Evolutionary conservation across 176 grass and related monocot species (phyloP), one percentile per base, ranked within the genome.

Genomic region (Oryza glaberrima): DNA sequence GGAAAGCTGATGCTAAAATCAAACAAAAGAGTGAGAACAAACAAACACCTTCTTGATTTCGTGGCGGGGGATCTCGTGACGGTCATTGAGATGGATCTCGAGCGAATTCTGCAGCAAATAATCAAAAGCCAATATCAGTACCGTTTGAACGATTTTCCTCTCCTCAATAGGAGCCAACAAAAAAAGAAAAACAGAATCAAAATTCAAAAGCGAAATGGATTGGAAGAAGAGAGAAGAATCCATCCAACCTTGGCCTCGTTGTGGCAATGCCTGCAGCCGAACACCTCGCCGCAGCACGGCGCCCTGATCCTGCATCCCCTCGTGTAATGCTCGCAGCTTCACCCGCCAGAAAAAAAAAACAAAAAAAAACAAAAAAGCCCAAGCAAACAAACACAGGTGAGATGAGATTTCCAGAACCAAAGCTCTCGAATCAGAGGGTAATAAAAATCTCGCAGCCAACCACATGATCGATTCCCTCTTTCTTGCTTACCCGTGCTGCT

Each of bases 191-290:
- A 30, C 28, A 30, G 34, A 35, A 35, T 35, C 34, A 35, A 35
- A 4, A 35, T 35, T 4, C 3, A 38, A 2, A 11, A 3, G 32
- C 38, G 2, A 38, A 2, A 11, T 0, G 13, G 49, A 54, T 54
- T 11, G 19, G 7, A 38, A 2, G 34, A 14, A 58, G 22, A 65
- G 35, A 14, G 26, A 52, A 20, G 44, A 23, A 45, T 1, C 9
- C 3, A 23, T 1, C 65, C 8, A 6, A 97, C 95, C 84, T 91
- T 98, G 74, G 84, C 86, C 67, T 94, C 88, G 82, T 97, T 91
- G 76, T 97, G 92, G 87, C 95, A 97, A 90, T 97, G 95, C 44
- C 95, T 85, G 81, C 95, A 97, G 54, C 48, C 88, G 81, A 97
- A 97, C 66, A 91, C 86, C 78, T 93, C 86, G 68, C 88, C 88